Evolutionary conservation across 2,329 filamentous ascomycete genomes (phyloP).

Genomic region (Didymella pinodella): DNA sequence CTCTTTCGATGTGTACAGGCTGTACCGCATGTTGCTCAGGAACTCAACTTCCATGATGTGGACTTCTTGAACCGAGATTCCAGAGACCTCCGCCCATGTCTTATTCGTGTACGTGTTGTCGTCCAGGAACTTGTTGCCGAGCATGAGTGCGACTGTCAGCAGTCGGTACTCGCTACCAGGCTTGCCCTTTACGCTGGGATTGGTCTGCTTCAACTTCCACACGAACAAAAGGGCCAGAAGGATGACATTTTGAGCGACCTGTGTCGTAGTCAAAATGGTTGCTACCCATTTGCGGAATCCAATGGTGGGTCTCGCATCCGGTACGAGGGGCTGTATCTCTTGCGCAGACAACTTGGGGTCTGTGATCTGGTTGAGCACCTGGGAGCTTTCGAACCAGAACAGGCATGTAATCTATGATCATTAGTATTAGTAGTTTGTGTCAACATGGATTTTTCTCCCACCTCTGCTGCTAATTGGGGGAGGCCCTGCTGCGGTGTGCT

Average conservation of each 20-base stretch:
- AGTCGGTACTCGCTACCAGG: slow-evolving; percentile 92
- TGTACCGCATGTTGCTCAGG: slow-evolving; percentile 97
- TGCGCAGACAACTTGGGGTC: slow-evolving; percentile 58
- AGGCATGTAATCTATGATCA: slow-evolving; percentile 81
- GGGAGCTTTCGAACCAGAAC: slow-evolving; percentile 94
- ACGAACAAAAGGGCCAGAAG: slow-evolving; percentile 90
- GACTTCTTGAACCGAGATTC: slow-evolving; percentile 91
- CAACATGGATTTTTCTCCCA: slow-evolving; percentile 24
- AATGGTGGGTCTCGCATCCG: slow-evolving; percentile 76
- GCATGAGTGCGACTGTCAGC: slow-evolving; percentile 93
- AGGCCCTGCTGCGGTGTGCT: slow-evolving; percentile 51
- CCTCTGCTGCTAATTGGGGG: slow-evolving; percentile 53
- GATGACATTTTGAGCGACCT: slow-evolving; percentile 96
- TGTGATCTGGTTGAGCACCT: slow-evolving; percentile 79
- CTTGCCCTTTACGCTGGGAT: slow-evolving; percentile 87
- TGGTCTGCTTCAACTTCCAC: slow-evolving; percentile 89
- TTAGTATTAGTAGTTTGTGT: slow-evolving; percentile 22
- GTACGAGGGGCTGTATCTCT: slow-evolving; percentile 65
- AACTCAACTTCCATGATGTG: slow-evolving; percentile 99
- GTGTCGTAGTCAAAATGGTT: slow-evolving; percentile 88
- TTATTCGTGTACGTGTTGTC: slow-evolving; percentile 99
- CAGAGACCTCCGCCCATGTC: slow-evolving; percentile 98
- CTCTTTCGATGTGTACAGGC: slow-evolving; percentile 81
- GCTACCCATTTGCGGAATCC: slow-evolving; percentile 95
- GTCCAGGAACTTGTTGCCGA: slow-evolving; percentile 98